Evolutionary conservation across 345 rosid species (phyloP).

Genomic region (Ricinus communis): DNA sequence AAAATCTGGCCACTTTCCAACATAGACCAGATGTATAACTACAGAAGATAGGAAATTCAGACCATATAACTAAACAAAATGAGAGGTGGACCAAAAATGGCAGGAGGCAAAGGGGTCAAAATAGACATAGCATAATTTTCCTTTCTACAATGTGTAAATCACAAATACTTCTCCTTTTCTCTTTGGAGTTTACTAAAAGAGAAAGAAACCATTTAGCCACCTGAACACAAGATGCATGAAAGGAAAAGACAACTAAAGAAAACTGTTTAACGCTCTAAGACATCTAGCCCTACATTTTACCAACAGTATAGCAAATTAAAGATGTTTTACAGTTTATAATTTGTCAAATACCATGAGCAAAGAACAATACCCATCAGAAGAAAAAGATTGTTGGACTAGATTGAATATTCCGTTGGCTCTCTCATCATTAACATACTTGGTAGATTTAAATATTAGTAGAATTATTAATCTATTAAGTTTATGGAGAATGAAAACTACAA

Average conservation of each 20-base stretch:
- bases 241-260: background rate
- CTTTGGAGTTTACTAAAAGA: background rate
- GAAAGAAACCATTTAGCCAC: background rate
- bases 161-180: too few relatives aligned
- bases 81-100: background rate
- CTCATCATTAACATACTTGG: too few relatives aligned
- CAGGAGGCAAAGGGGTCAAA: too few relatives aligned
- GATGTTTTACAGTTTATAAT: background rate
- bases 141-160: too few relatives aligned
- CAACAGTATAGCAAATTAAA: background rate
- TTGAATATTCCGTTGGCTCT: too few relatives aligned
- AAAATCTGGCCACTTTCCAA: background rate
- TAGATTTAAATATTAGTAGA: too few relatives aligned
- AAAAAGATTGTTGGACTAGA: background rate
- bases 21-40: background rate
- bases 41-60: background rate
- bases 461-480: too few relatives aligned
- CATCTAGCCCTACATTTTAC: too few relatives aligned
- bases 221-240: background rate
- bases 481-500: too few relatives aligned
- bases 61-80: background rate
- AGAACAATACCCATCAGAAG: slow-evolving; percentile 3
- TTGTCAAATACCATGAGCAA: background rate
- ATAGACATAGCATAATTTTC: background rate
- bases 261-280: too few relatives aligned